Conservation (phyloP, 805 yeast genomes). For the Starmerella sirachaensis region DNA sequence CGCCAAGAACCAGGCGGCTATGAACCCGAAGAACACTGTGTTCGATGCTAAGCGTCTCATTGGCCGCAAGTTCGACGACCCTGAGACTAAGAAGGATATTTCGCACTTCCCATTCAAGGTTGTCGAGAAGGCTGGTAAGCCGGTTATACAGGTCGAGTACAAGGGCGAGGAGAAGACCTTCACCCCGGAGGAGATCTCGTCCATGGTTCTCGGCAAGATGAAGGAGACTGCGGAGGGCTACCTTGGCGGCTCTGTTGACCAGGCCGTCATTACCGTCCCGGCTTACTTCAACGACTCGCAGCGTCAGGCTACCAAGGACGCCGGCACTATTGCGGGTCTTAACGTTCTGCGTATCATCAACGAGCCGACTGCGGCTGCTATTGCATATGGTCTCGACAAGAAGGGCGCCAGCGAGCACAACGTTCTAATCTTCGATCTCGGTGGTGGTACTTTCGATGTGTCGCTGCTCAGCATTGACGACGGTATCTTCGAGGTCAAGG, state of each 20-base stretch:
- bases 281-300: slow-evolving; percentile 97
- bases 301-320: slow-evolving; percentile 97
- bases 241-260: slow-evolving; percentile 72
- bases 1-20: slow-evolving; percentile 96
- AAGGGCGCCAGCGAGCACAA: slow-evolving; percentile 67
- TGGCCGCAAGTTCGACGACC: slow-evolving; percentile 69
- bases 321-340: slow-evolving; percentile 92
- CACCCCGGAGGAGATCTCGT: slow-evolving; percentile 90
- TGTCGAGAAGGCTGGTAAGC: slow-evolving; percentile 69
- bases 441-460: slow-evolving; percentile 99
- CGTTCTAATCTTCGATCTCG: slow-evolving; percentile 87
- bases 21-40: slow-evolving; percentile 87
- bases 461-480: slow-evolving; percentile 86
- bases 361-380: slow-evolving; percentile 98
- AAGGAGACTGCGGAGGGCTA: slow-evolving; percentile 85
- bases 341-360: slow-evolving; percentile 89
- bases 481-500: slow-evolving; percentile 93
- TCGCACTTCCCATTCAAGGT: slow-evolving; percentile 86
- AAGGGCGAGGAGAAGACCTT: slow-evolving; percentile 77
- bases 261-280: slow-evolving; percentile 93
- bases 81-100: slow-evolving; percentile 64
- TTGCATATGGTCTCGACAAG: slow-evolving; percentile 84
- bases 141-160: slow-evolving; percentile 74
- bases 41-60: slow-evolving; percentile 94
- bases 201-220: slow-evolving; percentile 88